phyloP scores from a whole-genome alignment of 2,329 filamentous ascomycete species.

The Mariannaea sp. region DNA sequence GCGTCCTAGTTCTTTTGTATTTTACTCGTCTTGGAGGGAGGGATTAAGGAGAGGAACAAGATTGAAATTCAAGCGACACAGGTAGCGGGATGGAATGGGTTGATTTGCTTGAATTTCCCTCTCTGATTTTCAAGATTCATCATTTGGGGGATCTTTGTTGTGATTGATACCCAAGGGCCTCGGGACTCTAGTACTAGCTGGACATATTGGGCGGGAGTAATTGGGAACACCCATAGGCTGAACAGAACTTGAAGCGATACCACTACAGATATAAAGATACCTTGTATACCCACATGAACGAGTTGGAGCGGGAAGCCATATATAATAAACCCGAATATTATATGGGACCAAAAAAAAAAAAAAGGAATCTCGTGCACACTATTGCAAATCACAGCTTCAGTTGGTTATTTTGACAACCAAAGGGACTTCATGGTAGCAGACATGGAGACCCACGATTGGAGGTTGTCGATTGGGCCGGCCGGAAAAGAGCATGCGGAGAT shows the following conservation, averaged over 20 bases:
- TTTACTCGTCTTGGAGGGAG: background rate
- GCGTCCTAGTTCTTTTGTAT: conserved; percentile 2
- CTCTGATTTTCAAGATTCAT: background rate
- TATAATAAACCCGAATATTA: background rate
- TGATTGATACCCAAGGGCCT: conserved; percentile 16
- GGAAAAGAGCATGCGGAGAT: too few species aligned
- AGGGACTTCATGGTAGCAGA: too few species aligned
- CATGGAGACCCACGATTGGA: too few species aligned
- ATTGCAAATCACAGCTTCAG: too few species aligned
- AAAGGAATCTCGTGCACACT: too few species aligned
- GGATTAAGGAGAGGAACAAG: conserved; percentile 13
- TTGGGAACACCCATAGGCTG: conserved; percentile 1
- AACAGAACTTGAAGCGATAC: conserved; percentile 11
- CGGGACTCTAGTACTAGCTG: background rate
- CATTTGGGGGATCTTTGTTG: conserved; percentile 6
- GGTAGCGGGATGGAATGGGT: conserved; percentile 1
- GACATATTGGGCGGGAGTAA: conserved; percentile 3
- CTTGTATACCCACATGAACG: background rate
- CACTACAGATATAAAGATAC: background rate
- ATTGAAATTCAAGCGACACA: conserved; percentile 13
- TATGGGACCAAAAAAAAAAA: too few species aligned
- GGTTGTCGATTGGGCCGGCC: too few species aligned
- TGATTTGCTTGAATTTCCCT: conserved; percentile 1
- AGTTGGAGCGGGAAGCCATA: background rate
- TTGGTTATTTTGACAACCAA: too few species aligned